Percentiles rank a stretch among this genome's conserved stretches.
These are phyloP conservation scores for Venturia carpophila DNA, from an alignment of 2,329 filamentous ascomycete genomes.

Conservation along the genomic window DNA sequence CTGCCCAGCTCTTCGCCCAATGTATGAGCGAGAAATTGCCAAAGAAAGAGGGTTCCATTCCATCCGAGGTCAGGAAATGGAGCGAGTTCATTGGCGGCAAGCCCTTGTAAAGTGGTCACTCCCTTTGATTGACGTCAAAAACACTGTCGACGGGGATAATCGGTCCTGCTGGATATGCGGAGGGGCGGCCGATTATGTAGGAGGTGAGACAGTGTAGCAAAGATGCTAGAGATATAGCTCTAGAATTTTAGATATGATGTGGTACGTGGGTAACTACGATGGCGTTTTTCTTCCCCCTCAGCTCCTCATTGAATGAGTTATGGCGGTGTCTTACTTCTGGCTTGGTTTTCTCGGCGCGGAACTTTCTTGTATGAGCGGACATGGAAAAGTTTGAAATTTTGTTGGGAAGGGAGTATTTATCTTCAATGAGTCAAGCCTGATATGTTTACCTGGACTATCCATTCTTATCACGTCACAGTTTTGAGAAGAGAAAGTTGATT, in stretches of 20 bases:
- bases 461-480: neutral
- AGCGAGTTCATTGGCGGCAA: slow-evolving; percentile 89
- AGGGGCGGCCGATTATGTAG: slow-evolving; percentile 6
- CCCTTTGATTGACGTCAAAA: neutral
- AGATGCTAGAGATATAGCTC: neutral
- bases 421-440: slow-evolving; percentile 12
- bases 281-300: neutral
- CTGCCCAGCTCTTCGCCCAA: slow-evolving; percentile 87
- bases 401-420: neutral
- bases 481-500: neutral
- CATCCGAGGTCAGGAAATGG: slow-evolving; percentile 86
- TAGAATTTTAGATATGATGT: slow-evolving; percentile 1
- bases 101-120: slow-evolving; percentile 50
- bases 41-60: slow-evolving; percentile 69
- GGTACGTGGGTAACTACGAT: neutral
- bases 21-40: slow-evolving; percentile 98
- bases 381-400: slow-evolving; percentile 7
- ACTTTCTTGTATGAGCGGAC: neutral
- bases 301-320: neutral
- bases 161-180: slow-evolving; percentile 13
- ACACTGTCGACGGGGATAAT: slow-evolving; percentile 10
- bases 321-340: neutral
- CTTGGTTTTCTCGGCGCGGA: neutral
- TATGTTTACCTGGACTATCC: neutral
- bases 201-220: neutral